Conservation (phyloP, 306 rosid species). For the Glycine tomentella region DNA sequence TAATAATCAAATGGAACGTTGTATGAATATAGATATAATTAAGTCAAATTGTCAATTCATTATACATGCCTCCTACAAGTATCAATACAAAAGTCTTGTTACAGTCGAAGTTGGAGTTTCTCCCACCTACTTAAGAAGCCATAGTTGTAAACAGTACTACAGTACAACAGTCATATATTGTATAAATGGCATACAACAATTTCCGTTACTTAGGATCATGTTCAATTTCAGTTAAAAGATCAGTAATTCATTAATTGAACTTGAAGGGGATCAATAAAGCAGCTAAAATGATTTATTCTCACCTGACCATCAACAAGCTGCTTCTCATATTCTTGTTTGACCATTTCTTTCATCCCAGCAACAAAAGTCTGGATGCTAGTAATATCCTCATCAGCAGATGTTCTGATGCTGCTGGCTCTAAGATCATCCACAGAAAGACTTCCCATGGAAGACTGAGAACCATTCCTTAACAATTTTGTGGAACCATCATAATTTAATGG, state of each 20-base stretch:
- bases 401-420: constrained; percentile 53
- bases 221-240: too few species aligned
- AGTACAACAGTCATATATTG: too few species aligned
- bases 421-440: constrained; percentile 69
- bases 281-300: constrained; percentile 47
- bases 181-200: too few species aligned
- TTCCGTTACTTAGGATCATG: too few species aligned
- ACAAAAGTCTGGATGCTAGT: constrained; percentile 90
- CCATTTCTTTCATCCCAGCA: constrained; percentile 91
- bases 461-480: constrained; percentile 60
- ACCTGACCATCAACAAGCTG: constrained; percentile 77
- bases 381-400: constrained; percentile 75
- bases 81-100: too few species aligned
- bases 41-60: too few species aligned
- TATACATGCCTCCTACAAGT: too few species aligned
- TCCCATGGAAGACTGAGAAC: constrained; percentile 85
- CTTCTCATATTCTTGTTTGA: constrained; percentile 78
- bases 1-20: constrained; percentile 16
- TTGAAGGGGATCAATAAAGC: too few species aligned
- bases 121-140: too few species aligned
- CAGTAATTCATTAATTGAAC: too few species aligned
- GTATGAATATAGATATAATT: neutral
- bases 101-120: too few species aligned
- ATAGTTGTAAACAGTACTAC: too few species aligned
- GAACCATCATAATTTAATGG: constrained; percentile 58